Conservation (phyloP, 371 early-diverging fungal genomes). For the Circinella umbellata region DNA sequence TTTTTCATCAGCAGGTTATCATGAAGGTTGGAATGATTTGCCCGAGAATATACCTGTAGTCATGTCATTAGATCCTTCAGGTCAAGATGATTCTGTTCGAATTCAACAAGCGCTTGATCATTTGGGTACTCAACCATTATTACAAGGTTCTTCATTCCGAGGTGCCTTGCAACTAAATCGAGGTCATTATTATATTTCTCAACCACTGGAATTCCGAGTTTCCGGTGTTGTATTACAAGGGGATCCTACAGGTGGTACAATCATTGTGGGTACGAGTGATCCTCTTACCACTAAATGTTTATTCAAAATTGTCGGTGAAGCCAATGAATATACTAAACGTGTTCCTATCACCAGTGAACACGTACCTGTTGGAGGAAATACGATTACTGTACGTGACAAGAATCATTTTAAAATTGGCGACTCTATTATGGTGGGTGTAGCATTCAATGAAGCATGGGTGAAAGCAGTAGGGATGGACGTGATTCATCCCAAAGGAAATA, state of each 20-base stretch:
- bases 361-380: constrained; percentile 39
- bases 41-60: constrained; percentile 23
- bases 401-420: constrained; percentile 35
- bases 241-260: constrained; percentile 45
- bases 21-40: constrained; percentile 44
- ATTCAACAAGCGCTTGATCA: constrained; percentile 49
- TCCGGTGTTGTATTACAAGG: constrained; percentile 54
- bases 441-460: constrained; percentile 50
- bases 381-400: constrained; percentile 21
- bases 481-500: constrained; percentile 46
- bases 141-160: constrained; percentile 20
- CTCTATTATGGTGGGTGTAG: constrained; percentile 38
- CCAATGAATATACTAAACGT: constrained; percentile 31
- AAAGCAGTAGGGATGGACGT: constrained; percentile 54
- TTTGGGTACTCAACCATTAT: constrained; percentile 27
- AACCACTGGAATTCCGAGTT: constrained; percentile 32
- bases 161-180: constrained; percentile 41
- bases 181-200: constrained; percentile 40
- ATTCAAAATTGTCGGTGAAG: constrained; percentile 25
- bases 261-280: constrained; percentile 33
- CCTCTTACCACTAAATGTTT: constrained; percentile 15
- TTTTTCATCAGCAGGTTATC: constrained; percentile 55
- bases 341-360: constrained; percentile 41
- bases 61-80: constrained; percentile 28
- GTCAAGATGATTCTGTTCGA: constrained; percentile 37